These are phyloP conservation scores for Dalbergia cochinchinensis DNA, from an alignment of 306 rosid genomes.

Conservation along the genomic window DNA sequence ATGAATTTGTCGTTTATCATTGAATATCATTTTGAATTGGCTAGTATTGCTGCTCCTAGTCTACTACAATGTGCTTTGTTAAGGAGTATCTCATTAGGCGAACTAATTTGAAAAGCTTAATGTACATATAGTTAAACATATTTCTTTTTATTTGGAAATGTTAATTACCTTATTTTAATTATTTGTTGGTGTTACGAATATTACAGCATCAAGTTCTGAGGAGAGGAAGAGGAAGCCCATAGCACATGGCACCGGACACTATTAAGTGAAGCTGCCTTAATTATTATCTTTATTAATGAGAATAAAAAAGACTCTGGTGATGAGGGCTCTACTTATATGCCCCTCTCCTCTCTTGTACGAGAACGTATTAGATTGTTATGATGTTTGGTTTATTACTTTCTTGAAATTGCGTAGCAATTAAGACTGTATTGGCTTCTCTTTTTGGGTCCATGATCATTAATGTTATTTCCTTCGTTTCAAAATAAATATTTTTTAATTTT, in stretches of 20 bases:
- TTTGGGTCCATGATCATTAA: background rate
- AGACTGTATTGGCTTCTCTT: background rate
- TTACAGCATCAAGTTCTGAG: slow-evolving; percentile 21
- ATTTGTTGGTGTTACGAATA: background rate
- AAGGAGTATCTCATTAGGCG: background rate
- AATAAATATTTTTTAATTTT: no score
- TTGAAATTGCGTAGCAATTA: background rate
- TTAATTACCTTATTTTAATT: background rate
- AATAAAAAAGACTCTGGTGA: background rate
- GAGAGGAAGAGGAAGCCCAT: background rate
- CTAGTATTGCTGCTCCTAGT: no score
- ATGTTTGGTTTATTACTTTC: background rate
- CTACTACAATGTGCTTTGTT: no score
- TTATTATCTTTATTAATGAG: background rate
- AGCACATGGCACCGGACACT: background rate
- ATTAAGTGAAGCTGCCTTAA: background rate
- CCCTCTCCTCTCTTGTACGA: background rate
- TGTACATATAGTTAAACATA: background rate
- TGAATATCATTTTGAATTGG: no score
- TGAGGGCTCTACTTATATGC: background rate
- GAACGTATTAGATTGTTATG: background rate
- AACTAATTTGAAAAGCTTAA: background rate
- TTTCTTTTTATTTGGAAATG: background rate
- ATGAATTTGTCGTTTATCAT: no score
- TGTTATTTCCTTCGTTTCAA: no score